A percentile compares a stretch with the other conserved stretches of the same genome.
Evolutionary conservation across 768 basidiomycete genomes (phyloP).

Genomic region (Termitomyces sp.): DNA sequence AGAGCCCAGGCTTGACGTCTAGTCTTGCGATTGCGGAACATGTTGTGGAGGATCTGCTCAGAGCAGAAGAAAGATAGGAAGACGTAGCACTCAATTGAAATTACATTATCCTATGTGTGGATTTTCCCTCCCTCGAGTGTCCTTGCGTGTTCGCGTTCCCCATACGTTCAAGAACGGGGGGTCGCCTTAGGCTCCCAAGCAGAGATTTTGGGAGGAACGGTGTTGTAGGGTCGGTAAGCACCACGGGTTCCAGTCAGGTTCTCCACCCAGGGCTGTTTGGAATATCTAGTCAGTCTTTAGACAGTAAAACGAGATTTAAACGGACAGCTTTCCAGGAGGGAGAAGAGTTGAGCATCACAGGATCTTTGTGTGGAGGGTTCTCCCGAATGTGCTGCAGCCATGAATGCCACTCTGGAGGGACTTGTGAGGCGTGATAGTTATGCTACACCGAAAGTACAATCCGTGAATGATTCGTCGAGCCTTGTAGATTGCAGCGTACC

Average conservation of each 20-base stretch:
- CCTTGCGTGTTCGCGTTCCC: constrained; percentile 8
- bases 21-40: constrained; percentile 83
- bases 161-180: constrained; percentile 32
- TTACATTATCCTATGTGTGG: constrained; percentile 4
- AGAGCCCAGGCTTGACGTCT: constrained; percentile 89
- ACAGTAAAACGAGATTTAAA: background rate
- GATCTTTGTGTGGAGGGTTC: constrained; percentile 74
- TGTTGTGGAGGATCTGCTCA: constrained; percentile 63
- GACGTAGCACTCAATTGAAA: constrained; percentile 1
- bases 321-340: constrained; percentile 86
- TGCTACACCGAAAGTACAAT: constrained; percentile 41
- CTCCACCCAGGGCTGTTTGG: constrained; percentile 73
- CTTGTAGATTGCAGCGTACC: constrained; percentile 35
- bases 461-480: background rate
- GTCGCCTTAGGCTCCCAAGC: constrained; percentile 79
- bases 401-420: constrained; percentile 95
- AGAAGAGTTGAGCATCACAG: constrained; percentile 59
- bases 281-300: background rate
- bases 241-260: constrained; percentile 93
- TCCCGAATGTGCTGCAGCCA: constrained; percentile 92
- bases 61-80: constrained; percentile 13
- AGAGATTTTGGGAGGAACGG: constrained; percentile 74
- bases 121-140: background rate
- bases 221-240: constrained; percentile 87
- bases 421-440: constrained; percentile 87